phyloP scores from a whole-genome alignment of 2,329 filamentous ascomycete genomes.

The Emmonsiellopsis sp. region DNA sequence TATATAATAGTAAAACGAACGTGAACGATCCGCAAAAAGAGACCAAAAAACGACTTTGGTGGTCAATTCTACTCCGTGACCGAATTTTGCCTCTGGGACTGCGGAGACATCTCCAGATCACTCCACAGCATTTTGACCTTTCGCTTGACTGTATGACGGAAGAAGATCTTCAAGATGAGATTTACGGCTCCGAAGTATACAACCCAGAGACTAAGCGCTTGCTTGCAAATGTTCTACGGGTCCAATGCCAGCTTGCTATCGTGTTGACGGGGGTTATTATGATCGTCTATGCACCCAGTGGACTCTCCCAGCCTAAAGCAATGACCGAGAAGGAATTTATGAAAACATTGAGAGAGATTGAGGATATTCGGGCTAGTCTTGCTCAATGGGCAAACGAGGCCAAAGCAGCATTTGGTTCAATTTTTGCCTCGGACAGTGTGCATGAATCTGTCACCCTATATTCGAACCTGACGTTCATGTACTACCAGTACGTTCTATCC shows the following conservation, averaged over 20 bases:
- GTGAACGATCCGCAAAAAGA: conserved; percentile 25
- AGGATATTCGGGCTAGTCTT: conserved; percentile 30
- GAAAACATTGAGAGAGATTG: conserved; percentile 15
- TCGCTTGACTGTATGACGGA: conserved; percentile 30
- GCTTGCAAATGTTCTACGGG: conserved; percentile 38
- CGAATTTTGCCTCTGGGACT: conserved; percentile 43
- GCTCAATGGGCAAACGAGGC: conserved; percentile 35
- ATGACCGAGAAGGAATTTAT: conserved; percentile 9
- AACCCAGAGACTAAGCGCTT: conserved; percentile 37
- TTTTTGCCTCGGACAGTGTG: conserved; percentile 10
- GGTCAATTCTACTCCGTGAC: conserved; percentile 47
- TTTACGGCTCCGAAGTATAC: conserved; percentile 39
- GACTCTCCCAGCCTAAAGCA: conserved; percentile 6
- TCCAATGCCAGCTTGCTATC: conserved; percentile 39
- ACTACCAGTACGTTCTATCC: conserved; percentile 38
- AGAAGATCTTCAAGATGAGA: conserved; percentile 40
- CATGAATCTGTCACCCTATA: conserved; percentile 39
- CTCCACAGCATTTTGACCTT: conserved; percentile 39
- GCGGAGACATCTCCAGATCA: conserved; percentile 44
- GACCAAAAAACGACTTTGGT: conserved; percentile 45
- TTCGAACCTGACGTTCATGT: conserved; percentile 44
- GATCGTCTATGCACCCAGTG: conserved; percentile 33
- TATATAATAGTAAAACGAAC: conserved; percentile 38
- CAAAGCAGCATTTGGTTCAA: conserved; percentile 8
- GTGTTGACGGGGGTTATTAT: conserved; percentile 41